A percentile compares a stretch with the other conserved stretches of the same genome.
Conservation (phyloP, 140 eudicot species). For the Bidens hawaiensis region DNA sequence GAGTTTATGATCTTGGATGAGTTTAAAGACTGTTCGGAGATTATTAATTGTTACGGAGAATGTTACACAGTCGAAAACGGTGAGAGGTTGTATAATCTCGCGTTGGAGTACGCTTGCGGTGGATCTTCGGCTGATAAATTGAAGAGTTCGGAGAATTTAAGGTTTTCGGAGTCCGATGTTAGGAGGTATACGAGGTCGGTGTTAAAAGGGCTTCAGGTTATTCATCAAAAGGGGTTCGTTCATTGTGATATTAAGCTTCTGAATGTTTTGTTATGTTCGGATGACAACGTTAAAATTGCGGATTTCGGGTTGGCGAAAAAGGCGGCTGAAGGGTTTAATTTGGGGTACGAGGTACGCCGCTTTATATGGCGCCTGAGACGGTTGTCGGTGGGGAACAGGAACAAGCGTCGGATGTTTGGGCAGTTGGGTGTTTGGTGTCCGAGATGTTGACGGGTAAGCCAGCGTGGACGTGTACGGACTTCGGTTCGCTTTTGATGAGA, state of each 20-base stretch:
- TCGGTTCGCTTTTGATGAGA: slow-evolving; percentile 53
- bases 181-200: slow-evolving; percentile 46
- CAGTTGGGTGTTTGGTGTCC: slow-evolving; percentile 67
- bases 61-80: slow-evolving; percentile 43
- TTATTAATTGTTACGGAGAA: slow-evolving; percentile 51
- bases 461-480: slow-evolving; percentile 55
- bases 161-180: slow-evolving; percentile 46
- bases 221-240: slow-evolving; percentile 57
- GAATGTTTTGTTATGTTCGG: slow-evolving; percentile 41
- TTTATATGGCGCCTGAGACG: slow-evolving; percentile 89
- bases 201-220: slow-evolving; percentile 45
- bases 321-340: slow-evolving; percentile 3
- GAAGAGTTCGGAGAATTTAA: slow-evolving; percentile 25
- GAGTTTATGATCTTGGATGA: slow-evolving; percentile 49
- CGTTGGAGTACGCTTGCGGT: slow-evolving; percentile 69
- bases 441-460: slow-evolving; percentile 71
- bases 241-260: slow-evolving; percentile 77
- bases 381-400: slow-evolving; percentile 48
- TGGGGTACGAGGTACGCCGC: slow-evolving; percentile 78
- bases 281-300: slow-evolving; percentile 53
- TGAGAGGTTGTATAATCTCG: slow-evolving; percentile 53
- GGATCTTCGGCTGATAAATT: slow-evolving; percentile 53
- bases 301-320: slow-evolving; percentile 85
- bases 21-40: slow-evolving; percentile 40
- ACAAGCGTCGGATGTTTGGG: slow-evolving; percentile 75